A percentile compares a stretch with the other conserved stretches of the same genome.
Evolutionary conservation across 1,284 basidiomycete genomes (phyloP).

Genomic region (Ceratobasidium sp.): DNA sequence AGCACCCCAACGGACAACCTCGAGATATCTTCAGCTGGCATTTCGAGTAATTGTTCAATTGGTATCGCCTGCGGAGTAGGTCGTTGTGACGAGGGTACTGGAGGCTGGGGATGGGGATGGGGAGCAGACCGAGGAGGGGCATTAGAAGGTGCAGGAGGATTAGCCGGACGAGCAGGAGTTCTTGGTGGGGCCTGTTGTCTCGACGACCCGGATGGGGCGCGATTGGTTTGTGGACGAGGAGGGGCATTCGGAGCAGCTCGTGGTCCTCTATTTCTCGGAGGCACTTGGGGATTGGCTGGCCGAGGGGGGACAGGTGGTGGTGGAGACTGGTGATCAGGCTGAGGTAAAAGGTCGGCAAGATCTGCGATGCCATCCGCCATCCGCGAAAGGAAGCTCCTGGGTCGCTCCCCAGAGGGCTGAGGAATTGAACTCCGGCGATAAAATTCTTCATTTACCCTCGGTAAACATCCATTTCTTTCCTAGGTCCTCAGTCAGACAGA

Average conservation of each 20-base stretch:
- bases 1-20: conserved; percentile 18
- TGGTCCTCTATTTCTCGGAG: not conserved
- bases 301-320: conserved; percentile 14
- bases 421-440: conserved; percentile 31
- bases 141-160: not conserved
- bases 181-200: conserved; percentile 6
- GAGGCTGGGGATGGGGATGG: not conserved
- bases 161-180: not conserved
- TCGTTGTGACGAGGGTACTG: not conserved
- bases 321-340: not conserved
- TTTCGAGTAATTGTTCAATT: conserved; percentile 23
- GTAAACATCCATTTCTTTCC: conserved; percentile 33
- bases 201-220: not conserved
- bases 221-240: conserved; percentile 13
- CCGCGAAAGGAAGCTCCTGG: conserved; percentile 19
- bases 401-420: conserved; percentile 26
- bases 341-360: conserved; percentile 16
- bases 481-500: not conserved
- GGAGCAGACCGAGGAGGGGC: not conserved
- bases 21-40: conserved; percentile 7
- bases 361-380: conserved; percentile 31
- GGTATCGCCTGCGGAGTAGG: conserved; percentile 19
- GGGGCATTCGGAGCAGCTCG: not conserved
- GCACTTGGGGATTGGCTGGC: not conserved
- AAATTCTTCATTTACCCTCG: conserved; percentile 26